Evolutionary conservation across 1,139 yeast species (phyloP).

Genomic region (Taphrina wiesneri): DNA sequence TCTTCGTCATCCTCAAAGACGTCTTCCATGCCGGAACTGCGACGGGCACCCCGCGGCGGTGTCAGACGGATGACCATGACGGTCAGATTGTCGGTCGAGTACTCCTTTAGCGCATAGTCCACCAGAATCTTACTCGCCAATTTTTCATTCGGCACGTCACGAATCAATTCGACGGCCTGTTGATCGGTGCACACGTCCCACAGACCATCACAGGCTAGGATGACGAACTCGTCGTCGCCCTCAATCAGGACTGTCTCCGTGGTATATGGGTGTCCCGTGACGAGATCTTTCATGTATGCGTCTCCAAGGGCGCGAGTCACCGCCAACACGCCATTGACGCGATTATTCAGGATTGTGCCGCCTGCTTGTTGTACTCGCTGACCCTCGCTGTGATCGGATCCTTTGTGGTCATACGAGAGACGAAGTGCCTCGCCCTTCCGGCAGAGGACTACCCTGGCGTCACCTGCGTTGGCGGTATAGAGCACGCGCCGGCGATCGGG

Average conservation of each 20-base stretch:
- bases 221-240: conserved; percentile 66
- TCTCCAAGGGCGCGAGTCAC: conserved; percentile 96
- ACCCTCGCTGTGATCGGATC: conserved; percentile 75
- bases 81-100: conserved; percentile 89
- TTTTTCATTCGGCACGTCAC: conserved; percentile 59
- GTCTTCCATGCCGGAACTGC: neutral
- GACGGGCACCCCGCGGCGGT: neutral
- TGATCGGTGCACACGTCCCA: conserved; percentile 91
- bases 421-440: conserved; percentile 74
- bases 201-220: conserved; percentile 89
- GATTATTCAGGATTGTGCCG: conserved; percentile 81
- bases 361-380: conserved; percentile 75
- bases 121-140: conserved; percentile 70
- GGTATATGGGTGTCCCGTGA: conserved; percentile 88
- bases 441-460: conserved; percentile 72
- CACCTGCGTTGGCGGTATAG: conserved; percentile 95
- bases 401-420: conserved; percentile 91
- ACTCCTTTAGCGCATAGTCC: conserved; percentile 71
- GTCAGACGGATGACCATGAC: conserved; percentile 74
- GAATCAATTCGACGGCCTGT: conserved; percentile 71
- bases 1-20: conserved; percentile 27
- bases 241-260: conserved; percentile 73
- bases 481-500: conserved; percentile 55
- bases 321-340: conserved; percentile 95
- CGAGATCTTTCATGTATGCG: conserved; percentile 82